These are phyloP conservation scores for Neurospora sp. DNA, from an alignment of 2,329 filamentous ascomycete species.

Conservation along the genomic window DNA sequence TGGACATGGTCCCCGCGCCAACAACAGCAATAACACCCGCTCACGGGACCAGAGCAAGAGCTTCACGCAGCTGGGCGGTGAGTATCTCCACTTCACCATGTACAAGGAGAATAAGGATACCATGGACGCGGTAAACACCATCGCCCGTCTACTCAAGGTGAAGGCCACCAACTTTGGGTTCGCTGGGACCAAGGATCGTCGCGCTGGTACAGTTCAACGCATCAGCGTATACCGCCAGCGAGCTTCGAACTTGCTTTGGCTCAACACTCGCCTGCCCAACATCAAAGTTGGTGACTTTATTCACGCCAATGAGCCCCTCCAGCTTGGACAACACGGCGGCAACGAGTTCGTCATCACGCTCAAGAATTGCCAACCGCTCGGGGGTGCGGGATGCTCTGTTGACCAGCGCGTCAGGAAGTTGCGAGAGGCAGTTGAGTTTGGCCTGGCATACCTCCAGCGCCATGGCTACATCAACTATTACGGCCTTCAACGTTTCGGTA, in stretches of 20 bases:
- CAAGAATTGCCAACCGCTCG: conserved; percentile 64
- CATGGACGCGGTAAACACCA: conserved; percentile 76
- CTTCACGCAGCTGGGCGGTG: conserved; percentile 38
- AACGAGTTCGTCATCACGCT: conserved; percentile 93
- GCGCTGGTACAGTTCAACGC: conserved; percentile 76
- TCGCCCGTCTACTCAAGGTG: conserved; percentile 64
- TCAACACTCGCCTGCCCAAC: conserved; percentile 56
- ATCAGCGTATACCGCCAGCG: conserved; percentile 52
- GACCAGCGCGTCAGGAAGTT: conserved; percentile 35
- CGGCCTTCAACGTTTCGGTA: conserved; percentile 92
- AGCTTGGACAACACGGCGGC: conserved; percentile 74
- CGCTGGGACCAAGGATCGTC: conserved; percentile 83
- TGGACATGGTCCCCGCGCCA: conserved; percentile 12
- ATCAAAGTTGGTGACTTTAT: conserved; percentile 70
- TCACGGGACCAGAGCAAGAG: conserved; percentile 11
- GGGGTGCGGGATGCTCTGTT: conserved; percentile 34
- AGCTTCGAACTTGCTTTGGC: conserved; percentile 49
- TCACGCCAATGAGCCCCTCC: conserved; percentile 61
- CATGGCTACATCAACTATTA: conserved; percentile 96
- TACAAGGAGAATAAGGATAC: conserved; percentile 98
- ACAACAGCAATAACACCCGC: conserved; percentile 7
- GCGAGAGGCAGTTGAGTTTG: conserved; percentile 41
- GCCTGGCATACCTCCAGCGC: conserved; percentile 57
- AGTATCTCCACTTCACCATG: conserved; percentile 81
- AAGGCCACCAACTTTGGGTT: conserved; percentile 64